A percentile compares a stretch with the other conserved stretches of the same genome.
Evolutionary conservation across 2,329 filamentous ascomycete genomes (phyloP).

Genomic region (Rhytidhysteron rufulum): DNA sequence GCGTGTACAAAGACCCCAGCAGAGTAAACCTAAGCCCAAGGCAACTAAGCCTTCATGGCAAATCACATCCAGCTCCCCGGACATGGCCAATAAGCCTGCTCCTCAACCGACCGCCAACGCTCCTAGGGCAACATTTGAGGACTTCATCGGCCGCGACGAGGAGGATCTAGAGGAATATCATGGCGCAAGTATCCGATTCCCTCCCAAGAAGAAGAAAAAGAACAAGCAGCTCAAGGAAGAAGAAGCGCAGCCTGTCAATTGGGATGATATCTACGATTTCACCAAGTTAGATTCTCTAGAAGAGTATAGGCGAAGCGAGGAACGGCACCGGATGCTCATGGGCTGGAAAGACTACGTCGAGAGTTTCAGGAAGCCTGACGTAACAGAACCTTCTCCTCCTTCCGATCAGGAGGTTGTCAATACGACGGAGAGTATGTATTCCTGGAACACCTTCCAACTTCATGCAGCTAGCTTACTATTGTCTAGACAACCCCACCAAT

Average conservation of each 20-base stretch:
- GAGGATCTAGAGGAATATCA: conserved; percentile 65
- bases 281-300: conserved; percentile 77
- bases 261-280: conserved; percentile 90
- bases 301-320: conserved; percentile 79
- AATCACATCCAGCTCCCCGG: conserved; percentile 15
- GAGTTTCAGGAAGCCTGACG: too few relatives aligned
- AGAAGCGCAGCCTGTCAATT: conserved; percentile 62
- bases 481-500: conserved; percentile 47
- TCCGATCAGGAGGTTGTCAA: conserved; percentile 45
- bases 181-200: conserved; percentile 66
- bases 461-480: conserved; percentile 7
- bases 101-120: conserved; percentile 33
- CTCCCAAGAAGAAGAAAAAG: conserved; percentile 61
- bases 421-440: conserved; percentile 5
- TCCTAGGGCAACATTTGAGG: conserved; percentile 67
- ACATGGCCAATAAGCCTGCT: conserved; percentile 8
- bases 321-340: conserved; percentile 71
- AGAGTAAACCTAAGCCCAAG: conserved; percentile 59
- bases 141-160: conserved; percentile 84
- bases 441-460: conserved; percentile 8
- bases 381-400: conserved; percentile 43
- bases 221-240: conserved; percentile 71
- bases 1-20: conserved; percentile 64
- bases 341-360: conserved; percentile 88
- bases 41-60: conserved; percentile 49